Conservation (phyloP, 768 basidiomycete genomes). For the Phaeotremella fagi region DNA sequence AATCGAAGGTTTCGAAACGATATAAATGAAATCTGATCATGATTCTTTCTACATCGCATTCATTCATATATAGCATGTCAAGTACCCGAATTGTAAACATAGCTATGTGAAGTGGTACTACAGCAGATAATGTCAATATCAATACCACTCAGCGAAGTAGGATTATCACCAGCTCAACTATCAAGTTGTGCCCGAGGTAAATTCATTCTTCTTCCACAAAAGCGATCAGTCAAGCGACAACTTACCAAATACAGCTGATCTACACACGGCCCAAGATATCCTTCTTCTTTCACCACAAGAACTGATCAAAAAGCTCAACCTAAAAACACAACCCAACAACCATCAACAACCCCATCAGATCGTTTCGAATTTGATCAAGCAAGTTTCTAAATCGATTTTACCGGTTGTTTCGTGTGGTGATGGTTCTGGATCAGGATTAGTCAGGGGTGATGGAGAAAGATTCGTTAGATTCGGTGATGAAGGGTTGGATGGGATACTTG, state of each 20-base stretch:
- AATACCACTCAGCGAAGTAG: conserved; percentile 25
- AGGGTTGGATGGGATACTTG: conserved; percentile 63
- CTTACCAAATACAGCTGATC: conserved; percentile 18
- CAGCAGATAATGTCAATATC: too few species aligned
- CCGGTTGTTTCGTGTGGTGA: conserved; percentile 53
- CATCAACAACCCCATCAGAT: conserved; percentile 51
- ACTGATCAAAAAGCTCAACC: conserved; percentile 23
- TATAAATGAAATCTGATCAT: too few species aligned
- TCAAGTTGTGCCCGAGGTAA: conserved; percentile 31
- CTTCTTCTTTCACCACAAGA: conserved; percentile 26
- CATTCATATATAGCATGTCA: too few species aligned
- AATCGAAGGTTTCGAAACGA: too few species aligned
- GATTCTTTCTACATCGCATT: too few species aligned
- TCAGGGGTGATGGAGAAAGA: conserved; percentile 49
- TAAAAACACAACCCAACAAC: not conserved
- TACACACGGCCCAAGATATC: conserved; percentile 26
- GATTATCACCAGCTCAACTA: conserved; percentile 21
- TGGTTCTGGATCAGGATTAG: too few species aligned
- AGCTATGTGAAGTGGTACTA: too few species aligned
- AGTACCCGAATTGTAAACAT: too few species aligned
- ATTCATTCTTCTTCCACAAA: conserved; percentile 4
- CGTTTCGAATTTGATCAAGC: conserved; percentile 63
- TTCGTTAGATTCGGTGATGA: conserved; percentile 70
- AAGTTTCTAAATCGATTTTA: conserved; percentile 53
- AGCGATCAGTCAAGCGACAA: too few species aligned